Base-by-base conservation (phyloP, 352 stramenopile species). In the Phytopythium cucurbitacearum region DNA sequence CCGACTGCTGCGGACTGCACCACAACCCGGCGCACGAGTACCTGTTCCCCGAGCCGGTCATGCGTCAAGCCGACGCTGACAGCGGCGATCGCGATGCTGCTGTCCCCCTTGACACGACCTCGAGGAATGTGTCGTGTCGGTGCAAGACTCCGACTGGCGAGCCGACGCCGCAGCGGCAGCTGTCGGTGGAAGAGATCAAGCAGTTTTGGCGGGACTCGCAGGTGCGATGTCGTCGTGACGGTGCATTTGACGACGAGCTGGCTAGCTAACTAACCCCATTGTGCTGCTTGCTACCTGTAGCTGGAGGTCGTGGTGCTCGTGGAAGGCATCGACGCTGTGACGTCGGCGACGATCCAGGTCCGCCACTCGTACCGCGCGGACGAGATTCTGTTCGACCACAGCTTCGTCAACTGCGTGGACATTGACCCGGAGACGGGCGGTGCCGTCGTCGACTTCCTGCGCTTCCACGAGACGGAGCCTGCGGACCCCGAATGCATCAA, bases 281-380 rank as follows among this genome's bases (percentile, higher is more conserved):
- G 9, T 52, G n/a, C 40, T 21, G 41, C 16, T 51, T 48, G 21
- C 47, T 15, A 34, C 7, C 21, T 66, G 16, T 51, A 98, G 67
- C 60, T 97, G 37, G 97, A 99, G 75, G 84, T 99, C 48, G 85
- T 99, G n/a, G 91, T 98, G 36, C 71, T 98, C 37, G 76, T 98
- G 2, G 95, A 99, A 73, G 95, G 95, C 32, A 98, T 96, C 32
- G 95, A 98, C 54, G 91, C 95, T 32, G 79, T 98, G 35, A 98
- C 95, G 16, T 97, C 87, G n/a, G 76, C 88, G 45, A 96, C 90
- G 35, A 92, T 98, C 44, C 96, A 99, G 63, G 91, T 97, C 44
- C 80, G 95, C 15, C 96, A 99, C 76, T 98, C 92, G 15, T 99
- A 98, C 75, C 93, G 89, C 65, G 58, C 70, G 4, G 76, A 89